phyloP scores from a whole-genome alignment of 768 basidiomycete genomes.

The Jaapia argillacea region DNA sequence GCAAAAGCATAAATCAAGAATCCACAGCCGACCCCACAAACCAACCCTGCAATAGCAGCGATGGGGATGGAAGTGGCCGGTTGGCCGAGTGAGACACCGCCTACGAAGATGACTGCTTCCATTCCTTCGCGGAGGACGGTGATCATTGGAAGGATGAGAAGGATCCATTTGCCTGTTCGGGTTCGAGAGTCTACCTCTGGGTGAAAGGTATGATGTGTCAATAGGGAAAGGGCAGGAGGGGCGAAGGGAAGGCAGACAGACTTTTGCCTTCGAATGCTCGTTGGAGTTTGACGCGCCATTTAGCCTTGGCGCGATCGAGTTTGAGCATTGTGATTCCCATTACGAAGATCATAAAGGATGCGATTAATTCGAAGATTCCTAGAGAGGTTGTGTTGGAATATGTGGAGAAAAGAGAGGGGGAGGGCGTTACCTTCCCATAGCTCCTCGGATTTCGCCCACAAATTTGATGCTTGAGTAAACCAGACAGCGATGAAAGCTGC shows the following conservation, averaged over 20 bases:
- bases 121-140: slow-evolving; percentile 93
- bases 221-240: background rate
- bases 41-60: slow-evolving; percentile 76
- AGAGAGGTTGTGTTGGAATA: background rate
- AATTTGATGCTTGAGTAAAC: slow-evolving; percentile 82
- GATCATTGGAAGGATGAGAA: slow-evolving; percentile 84
- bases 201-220: background rate
- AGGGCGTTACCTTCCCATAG: slow-evolving; percentile 80
- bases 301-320: slow-evolving; percentile 88
- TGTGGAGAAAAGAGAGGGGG: background rate
- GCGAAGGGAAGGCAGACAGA: slow-evolving; percentile 18
- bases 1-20: slow-evolving; percentile 75
- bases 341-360: slow-evolving; percentile 75
- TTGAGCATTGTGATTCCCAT: slow-evolving; percentile 95
- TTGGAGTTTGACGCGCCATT: slow-evolving; percentile 87
- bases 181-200: slow-evolving; percentile 37
- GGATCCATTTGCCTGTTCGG: slow-evolving; percentile 66
- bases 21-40: slow-evolving; percentile 68
- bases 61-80: slow-evolving; percentile 82
- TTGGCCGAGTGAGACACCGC: slow-evolving; percentile 83
- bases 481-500: slow-evolving; percentile 91
- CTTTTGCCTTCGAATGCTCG: slow-evolving; percentile 59
- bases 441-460: slow-evolving; percentile 79
- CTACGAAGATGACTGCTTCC: slow-evolving; percentile 90
- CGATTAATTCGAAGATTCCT: slow-evolving; percentile 67